Base-by-base conservation (phyloP, 2,329 filamentous ascomycete species). In the Aspergillus flavus region DNA sequence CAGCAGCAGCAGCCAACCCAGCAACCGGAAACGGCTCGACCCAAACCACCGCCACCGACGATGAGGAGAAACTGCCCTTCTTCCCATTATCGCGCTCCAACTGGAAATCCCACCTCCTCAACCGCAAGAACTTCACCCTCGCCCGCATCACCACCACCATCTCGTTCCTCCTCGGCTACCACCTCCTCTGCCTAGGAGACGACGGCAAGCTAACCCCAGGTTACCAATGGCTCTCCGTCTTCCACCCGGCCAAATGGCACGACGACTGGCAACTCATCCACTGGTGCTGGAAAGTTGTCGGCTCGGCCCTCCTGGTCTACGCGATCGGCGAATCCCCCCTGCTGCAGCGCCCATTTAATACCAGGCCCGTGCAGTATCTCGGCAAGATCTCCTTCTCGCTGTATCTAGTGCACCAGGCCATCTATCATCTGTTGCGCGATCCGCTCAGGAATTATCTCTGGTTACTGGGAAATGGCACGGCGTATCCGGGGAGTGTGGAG, bases 341-440 rank as follows among this genome's bases (percentile, higher is more conserved):
- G 5, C 60, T 73, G 3, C 71, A 72, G 57, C 21, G 32, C 12
- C 68, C 68, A 11, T 59, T 73, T 41, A 66, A 59, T 5, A 67
- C 67, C 10, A 56, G 59, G 1, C 57, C 68, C 10, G 61, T 70
- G 16, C 72, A 72, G 55, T 75, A 74, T 54, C 62, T 76, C 23
- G 73, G 73, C 11, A 66, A 70, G 32, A 72, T 76, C 14, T 74
- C 71, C 2, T 76, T 74, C 57, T 69, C 73, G n/a, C 61, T 76
- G 39, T 76, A 76, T 53, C 58, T 76, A 28, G 61, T 71, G 14
- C 73, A 76, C 36, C 66, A 68, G 52, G 52, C 66, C 1, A 61
- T 70, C 7, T 72, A 69, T 32, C 65, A 67, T 58, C 39, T 69
- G 26, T 58, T 61, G 39, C 55, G 64, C 21, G 63, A 66, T 34